Base-by-base conservation (phyloP, 208 protist species). In the Leishmania tarentolae region DNA sequence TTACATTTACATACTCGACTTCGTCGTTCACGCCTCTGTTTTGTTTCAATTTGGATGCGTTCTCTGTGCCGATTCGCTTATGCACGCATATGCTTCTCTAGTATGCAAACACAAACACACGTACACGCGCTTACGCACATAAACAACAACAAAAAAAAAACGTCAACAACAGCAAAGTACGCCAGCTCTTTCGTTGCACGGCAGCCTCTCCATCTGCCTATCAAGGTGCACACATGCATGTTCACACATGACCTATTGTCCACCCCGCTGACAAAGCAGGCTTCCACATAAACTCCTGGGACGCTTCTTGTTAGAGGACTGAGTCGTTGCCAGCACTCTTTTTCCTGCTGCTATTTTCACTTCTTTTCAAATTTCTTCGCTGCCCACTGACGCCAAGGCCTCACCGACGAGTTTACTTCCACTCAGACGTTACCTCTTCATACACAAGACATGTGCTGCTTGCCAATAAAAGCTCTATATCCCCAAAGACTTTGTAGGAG, bases 141-240 rank as follows among this genome's bases (percentile, higher is more conserved):
- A 7, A 4, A 53, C 19, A 80, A 74, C 7, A 78, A 35, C 31
- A 15, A 15, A 15, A 28, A 52, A 75, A 37, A 57, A 57, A 42
- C n/a, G n/a, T n/a, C n/a, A n/a, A n/a, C n/a, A n/a, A n/a, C n/a
- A 75, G 53, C 21, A 74, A 57, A 6, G 59, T 61, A 68, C 61
- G 31, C 31, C 31, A 68, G 13, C 61, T 9, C 61, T 42, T 42
- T 21, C 5, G 31, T 40, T 40, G 15, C 13, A 68, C 13, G 4
- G 61, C 15, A 4, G 9, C 31, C 4, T 68, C 15, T 15, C 3
- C 15, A 40, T 40, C 15, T 19, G 0, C 15, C 31, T 40, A 40
- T 68, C 9, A 68, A 40, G 31, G 31, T 42, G 61, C 61, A 31
- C 31, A 35, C 61, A 68, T 15, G 31, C 15, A 40, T 4, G 9